Conservation (phyloP, 345 rosid species). For the Eucalyptus sp. region DNA sequence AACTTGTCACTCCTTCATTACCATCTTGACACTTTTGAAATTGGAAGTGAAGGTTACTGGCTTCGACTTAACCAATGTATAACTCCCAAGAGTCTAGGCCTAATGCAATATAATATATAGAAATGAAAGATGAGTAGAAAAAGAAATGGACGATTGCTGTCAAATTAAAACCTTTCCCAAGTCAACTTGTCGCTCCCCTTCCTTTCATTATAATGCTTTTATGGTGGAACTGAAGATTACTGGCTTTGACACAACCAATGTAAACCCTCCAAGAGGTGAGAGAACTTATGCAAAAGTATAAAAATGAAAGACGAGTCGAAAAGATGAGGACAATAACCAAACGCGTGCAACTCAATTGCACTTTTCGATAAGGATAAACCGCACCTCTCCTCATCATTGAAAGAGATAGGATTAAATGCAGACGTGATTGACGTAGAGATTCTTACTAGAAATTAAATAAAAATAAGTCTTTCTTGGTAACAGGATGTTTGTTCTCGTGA, state of each 20-base stretch:
- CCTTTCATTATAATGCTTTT: neutral
- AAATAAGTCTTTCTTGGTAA: neutral
- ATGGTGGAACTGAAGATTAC: neutral
- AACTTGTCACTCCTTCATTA: neutral
- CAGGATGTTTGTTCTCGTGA: too few species aligned
- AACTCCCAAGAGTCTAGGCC: neutral
- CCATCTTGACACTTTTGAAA: neutral
- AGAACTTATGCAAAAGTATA: neutral
- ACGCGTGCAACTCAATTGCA: neutral
- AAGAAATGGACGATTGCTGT: neutral
- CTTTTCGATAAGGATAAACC: neutral
- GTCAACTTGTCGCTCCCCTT: neutral
- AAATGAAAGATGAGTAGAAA: neutral
- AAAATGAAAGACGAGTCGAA: neutral
- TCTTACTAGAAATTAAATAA: neutral
- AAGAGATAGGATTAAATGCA: neutral
- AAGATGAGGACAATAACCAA: neutral
- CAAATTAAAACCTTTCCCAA: neutral
- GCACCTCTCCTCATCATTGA: neutral
- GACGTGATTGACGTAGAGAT: neutral
- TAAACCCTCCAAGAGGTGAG: neutral
- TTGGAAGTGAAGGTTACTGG: neutral
- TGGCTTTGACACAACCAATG: neutral
- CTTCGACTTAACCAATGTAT: neutral
- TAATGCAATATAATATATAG: neutral